Conservation (phyloP, 169 alveolate species). For the Babesia divergens region DNA sequence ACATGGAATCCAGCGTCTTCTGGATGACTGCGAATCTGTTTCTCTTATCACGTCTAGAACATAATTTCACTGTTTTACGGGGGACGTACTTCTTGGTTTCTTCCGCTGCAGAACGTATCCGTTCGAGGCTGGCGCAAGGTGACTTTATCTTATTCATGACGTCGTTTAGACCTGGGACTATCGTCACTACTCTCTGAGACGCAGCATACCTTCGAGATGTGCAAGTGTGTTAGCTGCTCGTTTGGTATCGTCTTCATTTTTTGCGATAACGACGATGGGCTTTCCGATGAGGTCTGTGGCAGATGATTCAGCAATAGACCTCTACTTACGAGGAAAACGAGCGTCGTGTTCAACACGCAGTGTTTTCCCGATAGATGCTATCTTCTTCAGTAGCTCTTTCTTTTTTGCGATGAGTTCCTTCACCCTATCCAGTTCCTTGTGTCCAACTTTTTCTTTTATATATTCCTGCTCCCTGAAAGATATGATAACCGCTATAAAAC, state of each 20-base stretch:
- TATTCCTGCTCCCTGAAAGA: constrained; percentile 20
- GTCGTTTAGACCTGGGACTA: constrained; percentile 54
- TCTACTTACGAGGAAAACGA: constrained; percentile 32
- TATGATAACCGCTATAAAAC: neutral
- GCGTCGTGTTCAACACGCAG: constrained; percentile 57
- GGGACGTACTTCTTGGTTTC: neutral
- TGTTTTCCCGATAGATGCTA: constrained; percentile 46
- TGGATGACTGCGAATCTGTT: constrained; percentile 43
- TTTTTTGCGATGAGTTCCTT: constrained; percentile 35
- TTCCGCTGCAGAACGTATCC: constrained; percentile 9
- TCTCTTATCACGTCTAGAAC: constrained; percentile 3
- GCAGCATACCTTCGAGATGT: constrained; percentile 46
- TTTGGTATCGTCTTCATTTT: constrained; percentile 44
- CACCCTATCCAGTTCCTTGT: constrained; percentile 16
- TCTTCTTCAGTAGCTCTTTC: constrained; percentile 22
- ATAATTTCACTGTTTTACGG: neutral
- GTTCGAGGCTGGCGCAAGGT: constrained; percentile 63
- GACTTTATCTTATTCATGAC: constrained; percentile 62
- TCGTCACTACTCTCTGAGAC: neutral
- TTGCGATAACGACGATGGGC: constrained; percentile 57
- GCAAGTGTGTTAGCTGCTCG: constrained; percentile 56
- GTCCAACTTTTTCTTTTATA: constrained; percentile 16
- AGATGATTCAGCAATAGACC: neutral
- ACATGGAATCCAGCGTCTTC: constrained; percentile 63
- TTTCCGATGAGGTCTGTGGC: constrained; percentile 41